Conservation (phyloP, 768 basidiomycete genomes). For the Phaffia australis region DNA sequence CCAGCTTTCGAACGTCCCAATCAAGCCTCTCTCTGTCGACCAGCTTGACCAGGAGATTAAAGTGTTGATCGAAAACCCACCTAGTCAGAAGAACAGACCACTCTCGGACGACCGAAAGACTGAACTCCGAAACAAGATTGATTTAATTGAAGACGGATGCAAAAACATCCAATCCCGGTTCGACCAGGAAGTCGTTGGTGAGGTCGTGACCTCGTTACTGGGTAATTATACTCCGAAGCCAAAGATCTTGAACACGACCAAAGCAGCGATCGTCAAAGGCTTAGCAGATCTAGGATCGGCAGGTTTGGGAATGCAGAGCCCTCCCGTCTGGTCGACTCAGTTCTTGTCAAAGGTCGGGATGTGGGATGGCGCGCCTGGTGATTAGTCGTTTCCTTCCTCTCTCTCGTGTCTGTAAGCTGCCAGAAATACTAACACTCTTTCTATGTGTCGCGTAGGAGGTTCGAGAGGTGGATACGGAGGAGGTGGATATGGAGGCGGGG, state of each 20-base stretch:
- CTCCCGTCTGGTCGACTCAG: conserved; percentile 47
- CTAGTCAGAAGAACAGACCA: conserved; percentile 36
- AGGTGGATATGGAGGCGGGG: conserved; percentile 1
- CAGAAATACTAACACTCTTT: too few relatives aligned
- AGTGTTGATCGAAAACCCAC: conserved; percentile 42
- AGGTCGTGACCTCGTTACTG: conserved; percentile 55
- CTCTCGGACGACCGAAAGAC: conserved; percentile 6
- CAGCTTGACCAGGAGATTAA: conserved; percentile 45
- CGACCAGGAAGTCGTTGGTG: conserved; percentile 48
- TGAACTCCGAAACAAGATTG: conserved; percentile 19
- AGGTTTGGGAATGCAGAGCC: conserved; percentile 45
- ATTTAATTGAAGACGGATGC: conserved; percentile 33
- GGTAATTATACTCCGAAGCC: conserved; percentile 59
- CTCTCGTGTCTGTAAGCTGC: too few relatives aligned
- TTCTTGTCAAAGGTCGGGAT: conserved; percentile 45
- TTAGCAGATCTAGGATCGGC: conserved; percentile 53
- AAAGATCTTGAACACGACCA: conserved; percentile 44
- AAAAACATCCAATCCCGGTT: conserved; percentile 33
- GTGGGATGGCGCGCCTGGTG: conserved; percentile 26
- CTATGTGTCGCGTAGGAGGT: too few relatives aligned
- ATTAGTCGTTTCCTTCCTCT: too few relatives aligned
- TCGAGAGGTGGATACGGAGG: conserved; percentile 2
- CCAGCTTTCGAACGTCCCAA: conserved; percentile 56
- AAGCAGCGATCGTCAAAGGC: conserved; percentile 47
- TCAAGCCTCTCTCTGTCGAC: conserved; percentile 49